A percentile compares a stretch with the other conserved stretches of the same genome.
These are phyloP conservation scores for Cryphonectria carpinicola DNA, from an alignment of 2,329 filamentous ascomycete species.

Conservation along the genomic window DNA sequence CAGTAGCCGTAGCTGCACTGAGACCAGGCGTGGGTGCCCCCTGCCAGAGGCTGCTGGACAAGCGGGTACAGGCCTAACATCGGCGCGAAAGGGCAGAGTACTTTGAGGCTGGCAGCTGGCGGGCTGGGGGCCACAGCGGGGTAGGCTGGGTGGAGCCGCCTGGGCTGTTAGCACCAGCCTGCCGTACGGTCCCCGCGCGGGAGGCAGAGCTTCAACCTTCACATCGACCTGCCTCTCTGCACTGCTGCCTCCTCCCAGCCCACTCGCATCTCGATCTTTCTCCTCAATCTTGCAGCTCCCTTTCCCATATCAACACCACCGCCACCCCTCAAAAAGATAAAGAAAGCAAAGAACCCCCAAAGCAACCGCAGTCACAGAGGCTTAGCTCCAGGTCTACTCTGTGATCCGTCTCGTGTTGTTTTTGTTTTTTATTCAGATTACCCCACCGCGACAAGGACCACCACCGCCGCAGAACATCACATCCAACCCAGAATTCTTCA, in stretches of 20 bases:
- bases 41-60: constrained; percentile 11
- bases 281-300: constrained; percentile 21
- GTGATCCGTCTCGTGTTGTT: constrained; percentile 11
- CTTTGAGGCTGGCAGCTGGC: constrained; percentile 15
- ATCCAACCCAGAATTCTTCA: constrained; percentile 19
- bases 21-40: not conserved
- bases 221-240: constrained; percentile 19
- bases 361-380: constrained; percentile 1
- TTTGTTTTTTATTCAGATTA: constrained; percentile 7
- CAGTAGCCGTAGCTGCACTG: not conserved
- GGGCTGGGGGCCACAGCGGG: constrained; percentile 20
- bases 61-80: constrained; percentile 17
- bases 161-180: constrained; percentile 4
- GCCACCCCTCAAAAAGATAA: not conserved
- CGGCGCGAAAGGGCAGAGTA: not conserved
- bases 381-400: constrained; percentile 4
- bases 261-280: constrained; percentile 14
- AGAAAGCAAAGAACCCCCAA: not conserved
- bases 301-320: constrained; percentile 14
- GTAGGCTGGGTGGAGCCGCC: constrained; percentile 9
- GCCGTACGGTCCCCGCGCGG: constrained; percentile 7
- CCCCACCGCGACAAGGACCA: constrained; percentile 16
- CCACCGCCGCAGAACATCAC: constrained; percentile 13
- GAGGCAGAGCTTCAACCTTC: constrained; percentile 13
- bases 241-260: constrained; percentile 15